Base-by-base conservation (phyloP, 805 yeast species). In the Yamadazyma akitaensis region DNA sequence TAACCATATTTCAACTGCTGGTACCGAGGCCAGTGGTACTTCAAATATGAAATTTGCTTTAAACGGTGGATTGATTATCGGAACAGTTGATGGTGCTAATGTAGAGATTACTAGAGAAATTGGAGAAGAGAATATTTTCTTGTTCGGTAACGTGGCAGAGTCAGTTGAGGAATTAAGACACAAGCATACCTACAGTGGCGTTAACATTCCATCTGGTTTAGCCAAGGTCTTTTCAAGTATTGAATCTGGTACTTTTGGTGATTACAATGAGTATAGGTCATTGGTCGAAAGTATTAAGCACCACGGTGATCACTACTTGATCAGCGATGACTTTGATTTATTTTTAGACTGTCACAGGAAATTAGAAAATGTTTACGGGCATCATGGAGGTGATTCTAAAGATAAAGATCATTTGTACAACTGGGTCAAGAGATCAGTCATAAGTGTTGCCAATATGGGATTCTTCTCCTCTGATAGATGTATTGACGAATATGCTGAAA, bases 1-100 rank as follows among this genome's bases (percentile, higher is more conserved):
- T 40, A 94, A 90, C 70, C 97, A 90, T 70, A 90, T 90, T 55
- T 90, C 97, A 12, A 90, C 97, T 37, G 97, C 97, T 8, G 97
- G 97, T 57, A 90, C 97, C 25, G 97, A 90, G 65, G 97, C 96
- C 18, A 85, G 95, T 0, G 97, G 97, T 62, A 90, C 97, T 30
- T 87, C 96, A 31, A 90, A 90, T 72, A 90, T 90, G 97, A 90
- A 90, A 71, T 90, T 90, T 63, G 96, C 89, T 19, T 73, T 90
- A 68, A 90, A 89, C 61, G 97, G 97, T 67, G 97, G 97, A 42
- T 77, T 90, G 53, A 87, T 90, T 56, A 84, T 90, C 53, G 97
- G 97, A 64, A 91, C 97, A 11, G 96, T 90, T 54, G 97, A 90
- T 62, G 97, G 97, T 62, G 97, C 97, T 53, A 90, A 91, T 61